A percentile compares a stretch with the other conserved stretches of the same genome.
phyloP scores from a whole-genome alignment of 208 protist genomes.

The Leishmania turanica region DNA sequence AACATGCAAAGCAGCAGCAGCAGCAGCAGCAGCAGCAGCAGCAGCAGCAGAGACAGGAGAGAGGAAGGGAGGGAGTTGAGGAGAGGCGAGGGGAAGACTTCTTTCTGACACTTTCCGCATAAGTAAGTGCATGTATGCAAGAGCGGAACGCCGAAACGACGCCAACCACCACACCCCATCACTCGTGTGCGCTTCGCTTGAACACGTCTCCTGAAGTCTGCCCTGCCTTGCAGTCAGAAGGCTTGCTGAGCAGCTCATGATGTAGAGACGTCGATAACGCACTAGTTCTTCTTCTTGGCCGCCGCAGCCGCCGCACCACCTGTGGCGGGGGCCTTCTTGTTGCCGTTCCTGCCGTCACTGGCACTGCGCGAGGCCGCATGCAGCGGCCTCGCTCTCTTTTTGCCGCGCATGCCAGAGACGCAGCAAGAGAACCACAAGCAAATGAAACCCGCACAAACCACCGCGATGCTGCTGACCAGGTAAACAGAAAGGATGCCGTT shows the following conservation, averaged over 20 bases:
- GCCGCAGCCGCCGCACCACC: neutral
- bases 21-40: neutral
- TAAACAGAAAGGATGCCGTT: constrained; percentile 47
- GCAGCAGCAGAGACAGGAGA: neutral
- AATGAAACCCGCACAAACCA: constrained; percentile 25
- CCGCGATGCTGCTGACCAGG: constrained; percentile 27
- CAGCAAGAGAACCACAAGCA: constrained; percentile 26
- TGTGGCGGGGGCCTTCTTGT: constrained; percentile 13
- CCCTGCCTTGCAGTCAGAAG: neutral
- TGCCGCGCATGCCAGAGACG: constrained; percentile 22
- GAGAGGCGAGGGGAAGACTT: neutral
- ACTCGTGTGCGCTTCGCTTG: neutral
- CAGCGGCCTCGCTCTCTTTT: constrained; percentile 6
- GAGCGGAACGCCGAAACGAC: neutral
- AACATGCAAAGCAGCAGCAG: neutral
- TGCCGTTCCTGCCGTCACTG: neutral
- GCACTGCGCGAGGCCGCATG: neutral
- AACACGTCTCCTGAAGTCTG: neutral
- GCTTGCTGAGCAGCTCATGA: neutral
- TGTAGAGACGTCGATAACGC: no score
- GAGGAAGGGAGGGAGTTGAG: neutral
- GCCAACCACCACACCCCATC: neutral
- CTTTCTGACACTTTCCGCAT: neutral
- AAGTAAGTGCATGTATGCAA: neutral
- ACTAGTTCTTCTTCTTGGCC: constrained; percentile 1